Base-by-base conservation (phyloP, 1,284 basidiomycete species). In the Exsudoporus floridanus region DNA sequence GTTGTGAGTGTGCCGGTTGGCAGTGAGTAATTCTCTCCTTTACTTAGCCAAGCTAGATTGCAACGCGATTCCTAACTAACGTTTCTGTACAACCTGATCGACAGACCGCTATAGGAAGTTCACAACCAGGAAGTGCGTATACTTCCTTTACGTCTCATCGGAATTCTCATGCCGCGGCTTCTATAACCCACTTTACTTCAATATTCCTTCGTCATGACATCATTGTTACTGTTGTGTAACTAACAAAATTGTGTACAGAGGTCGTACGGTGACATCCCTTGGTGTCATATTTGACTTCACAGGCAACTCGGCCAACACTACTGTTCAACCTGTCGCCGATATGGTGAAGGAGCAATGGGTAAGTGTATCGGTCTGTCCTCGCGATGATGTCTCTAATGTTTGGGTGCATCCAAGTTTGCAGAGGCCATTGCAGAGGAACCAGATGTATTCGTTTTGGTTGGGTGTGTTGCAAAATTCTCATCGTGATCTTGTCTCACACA, bases 331-430 rank as follows among this genome's bases (percentile, higher is more conserved):
- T 47, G 86, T 90, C 7, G 78, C 72, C 9, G 75, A 84, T 49
- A 87, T 94, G 84, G 85, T 89, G 31, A 82, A 86, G 57, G 90
- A 93, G 66, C 43, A 69, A 23, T 89, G 86, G 86, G 85, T 84
- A 54, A 23, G 74, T 61, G 8, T 28, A 18, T 44, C 40, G 23
- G 19, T 34, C 3, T 40, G 3, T 30, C 3, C 16, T 34, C 8
- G 0, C 5, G 16, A 37, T 7, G 0, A 23, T 10, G 2, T 31
- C 19, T 42, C 31, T 48, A 0, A 58, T 27, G 2, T 37, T 48
- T 30, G 31, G 1, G 30, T 42, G n/a, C 7, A 28, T 48, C n/a
- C 23, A 56, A 88, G 88, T 94, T 94, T 66, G 62, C 74, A 0
- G 85, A 91, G 16, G 90, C 86, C 0, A 92, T 94, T 55, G 65